Evolutionary conservation across 208 protist species (phyloP).

Genomic region (Trichomonas vaginalis): DNA sequence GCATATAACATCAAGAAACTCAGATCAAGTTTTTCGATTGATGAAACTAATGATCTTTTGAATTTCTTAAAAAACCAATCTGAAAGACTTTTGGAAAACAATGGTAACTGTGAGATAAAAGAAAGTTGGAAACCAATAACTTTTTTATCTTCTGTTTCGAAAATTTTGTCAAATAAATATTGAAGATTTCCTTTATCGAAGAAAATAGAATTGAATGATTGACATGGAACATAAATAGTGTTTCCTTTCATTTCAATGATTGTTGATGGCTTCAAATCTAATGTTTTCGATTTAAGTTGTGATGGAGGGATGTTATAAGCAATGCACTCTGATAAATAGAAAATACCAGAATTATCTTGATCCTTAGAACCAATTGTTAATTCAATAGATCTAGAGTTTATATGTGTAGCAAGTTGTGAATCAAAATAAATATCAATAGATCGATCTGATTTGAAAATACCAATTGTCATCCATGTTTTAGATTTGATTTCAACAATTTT

Average conservation of each 20-base stretch:
- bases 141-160: neutral
- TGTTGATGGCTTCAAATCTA: neutral
- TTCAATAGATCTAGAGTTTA: neutral
- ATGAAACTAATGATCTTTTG: neutral
- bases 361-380: neutral
- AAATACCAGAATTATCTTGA: neutral
- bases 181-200: neutral
- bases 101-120: neutral
- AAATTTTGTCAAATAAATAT: neutral
- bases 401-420: neutral
- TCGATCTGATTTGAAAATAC: neutral
- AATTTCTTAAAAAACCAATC: neutral
- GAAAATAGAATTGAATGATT: neutral
- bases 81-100: neutral
- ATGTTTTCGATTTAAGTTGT: neutral
- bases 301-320: neutral
- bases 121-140: neutral
- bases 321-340: neutral
- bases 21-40: neutral
- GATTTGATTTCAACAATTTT: neutral
- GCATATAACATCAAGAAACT: neutral
- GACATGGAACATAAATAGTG: neutral
- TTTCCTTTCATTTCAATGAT: neutral
- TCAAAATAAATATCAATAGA: neutral
- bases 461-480: neutral